Conservation (phyloP, 768 basidiomycete genomes). For the Chlorophyllum brunneum region DNA sequence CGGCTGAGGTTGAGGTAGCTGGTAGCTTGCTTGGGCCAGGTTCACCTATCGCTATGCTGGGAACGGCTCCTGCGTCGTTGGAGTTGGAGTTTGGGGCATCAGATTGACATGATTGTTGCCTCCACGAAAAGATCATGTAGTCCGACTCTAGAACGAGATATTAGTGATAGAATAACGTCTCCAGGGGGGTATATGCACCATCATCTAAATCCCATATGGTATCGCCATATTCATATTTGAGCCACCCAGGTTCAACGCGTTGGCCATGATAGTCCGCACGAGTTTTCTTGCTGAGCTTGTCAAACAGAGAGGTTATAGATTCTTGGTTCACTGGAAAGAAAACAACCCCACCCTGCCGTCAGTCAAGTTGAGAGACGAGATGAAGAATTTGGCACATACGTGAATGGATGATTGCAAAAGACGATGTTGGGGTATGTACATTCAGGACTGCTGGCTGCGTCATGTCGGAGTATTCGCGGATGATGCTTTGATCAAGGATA, state of each 20-base stretch:
- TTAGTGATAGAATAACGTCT: background rate
- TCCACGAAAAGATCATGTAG: constrained; percentile 82
- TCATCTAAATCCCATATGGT: constrained; percentile 87
- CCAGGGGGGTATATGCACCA: constrained; percentile 40
- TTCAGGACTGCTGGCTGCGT: constrained; percentile 51
- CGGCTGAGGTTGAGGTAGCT: constrained; percentile 13
- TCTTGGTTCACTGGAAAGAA: constrained; percentile 60
- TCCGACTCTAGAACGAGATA: constrained; percentile 56
- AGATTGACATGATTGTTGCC: constrained; percentile 38
- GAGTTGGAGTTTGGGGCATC: constrained; percentile 6
- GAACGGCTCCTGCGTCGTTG: background rate
- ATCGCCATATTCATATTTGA: constrained; percentile 83
- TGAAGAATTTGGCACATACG: constrained; percentile 39
- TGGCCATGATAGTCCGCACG: constrained; percentile 53
- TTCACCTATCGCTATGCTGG: constrained; percentile 2
- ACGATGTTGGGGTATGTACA: constrained; percentile 73
- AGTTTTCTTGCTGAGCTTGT: constrained; percentile 68
- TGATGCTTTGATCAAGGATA: no score
- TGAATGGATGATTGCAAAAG: constrained; percentile 74
- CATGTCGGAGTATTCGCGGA: constrained; percentile 1
- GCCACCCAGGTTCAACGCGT: constrained; percentile 71
- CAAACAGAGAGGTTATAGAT: constrained; percentile 55
- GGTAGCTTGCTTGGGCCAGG: constrained; percentile 10
- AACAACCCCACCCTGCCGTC: background rate
- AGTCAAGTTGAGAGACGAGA: constrained; percentile 12